These are phyloP conservation scores for Umbilicaria muhlenbergii DNA, from an alignment of 495 filamentous ascomycete species.

Conservation along the genomic window DNA sequence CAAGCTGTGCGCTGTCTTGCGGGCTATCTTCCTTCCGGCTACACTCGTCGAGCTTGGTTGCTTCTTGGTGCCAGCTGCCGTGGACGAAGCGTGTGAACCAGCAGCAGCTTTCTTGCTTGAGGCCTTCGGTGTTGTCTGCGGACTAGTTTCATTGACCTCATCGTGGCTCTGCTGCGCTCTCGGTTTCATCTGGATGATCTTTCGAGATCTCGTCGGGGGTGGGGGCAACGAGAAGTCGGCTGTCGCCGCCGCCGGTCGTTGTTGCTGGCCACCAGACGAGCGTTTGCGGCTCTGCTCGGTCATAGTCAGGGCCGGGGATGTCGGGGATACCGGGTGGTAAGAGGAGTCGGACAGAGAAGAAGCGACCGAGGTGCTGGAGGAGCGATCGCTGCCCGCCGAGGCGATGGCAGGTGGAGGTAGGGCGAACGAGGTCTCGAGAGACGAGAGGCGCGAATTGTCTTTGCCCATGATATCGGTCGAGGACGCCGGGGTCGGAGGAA, in stretches of 20 bases:
- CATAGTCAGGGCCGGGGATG: slow-evolving; percentile 37
- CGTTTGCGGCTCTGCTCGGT: slow-evolving; percentile 18
- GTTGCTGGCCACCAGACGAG: slow-evolving; percentile 30
- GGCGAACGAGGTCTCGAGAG: slow-evolving; percentile 49
- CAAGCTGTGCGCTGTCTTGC: slow-evolving; percentile 91
- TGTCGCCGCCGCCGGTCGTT: slow-evolving; percentile 37
- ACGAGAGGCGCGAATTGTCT: slow-evolving; percentile 39
- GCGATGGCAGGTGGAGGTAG: slow-evolving; percentile 71
- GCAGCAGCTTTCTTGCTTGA: slow-evolving; percentile 15
- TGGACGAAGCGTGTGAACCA: slow-evolving; percentile 3
- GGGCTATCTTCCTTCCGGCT: slow-evolving; percentile 77
- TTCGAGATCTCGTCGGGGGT: slow-evolving; percentile 79
- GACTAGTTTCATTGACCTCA: slow-evolving; percentile 4
- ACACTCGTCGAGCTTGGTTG: slow-evolving; percentile 51
- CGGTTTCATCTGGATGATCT: slow-evolving; percentile 95
- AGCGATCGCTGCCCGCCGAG: slow-evolving; percentile 21
- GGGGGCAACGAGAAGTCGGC: slow-evolving; percentile 69
- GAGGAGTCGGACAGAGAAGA: slow-evolving; percentile 28
- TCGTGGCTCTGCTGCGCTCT: slow-evolving; percentile 22
- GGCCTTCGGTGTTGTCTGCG: background rate
- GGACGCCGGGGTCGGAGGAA: slow-evolving; percentile 72
- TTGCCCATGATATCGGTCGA: slow-evolving; percentile 71
- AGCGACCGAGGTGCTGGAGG: slow-evolving; percentile 26
- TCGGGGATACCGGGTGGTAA: slow-evolving; percentile 39
- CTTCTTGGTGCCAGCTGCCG: slow-evolving; percentile 47